These are phyloP conservation scores for Williopsis jadinii DNA, from an alignment of 1,139 yeast species.

Conservation along the genomic window DNA sequence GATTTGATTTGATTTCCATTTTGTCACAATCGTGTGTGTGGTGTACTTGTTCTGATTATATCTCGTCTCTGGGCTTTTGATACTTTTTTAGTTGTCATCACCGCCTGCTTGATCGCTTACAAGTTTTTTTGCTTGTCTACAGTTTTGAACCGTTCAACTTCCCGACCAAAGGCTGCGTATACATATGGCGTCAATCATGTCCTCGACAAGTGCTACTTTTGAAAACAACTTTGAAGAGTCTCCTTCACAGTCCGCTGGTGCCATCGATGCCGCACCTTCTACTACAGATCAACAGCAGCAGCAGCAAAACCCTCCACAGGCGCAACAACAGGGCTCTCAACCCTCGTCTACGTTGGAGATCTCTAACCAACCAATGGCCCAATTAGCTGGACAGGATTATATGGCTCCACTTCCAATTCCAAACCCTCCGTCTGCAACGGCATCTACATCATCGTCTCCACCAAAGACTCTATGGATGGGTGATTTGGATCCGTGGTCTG, in stretches of 20 bases:
- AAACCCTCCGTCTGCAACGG: slow-evolving; percentile 39
- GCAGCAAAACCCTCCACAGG: slow-evolving; percentile 2
- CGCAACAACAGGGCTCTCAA: not conserved
- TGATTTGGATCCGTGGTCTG: slow-evolving; percentile 69
- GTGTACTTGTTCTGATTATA: too few species aligned
- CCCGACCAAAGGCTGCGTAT: too few species aligned
- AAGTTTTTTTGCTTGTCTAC: too few species aligned
- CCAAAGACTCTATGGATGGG: slow-evolving; percentile 75
- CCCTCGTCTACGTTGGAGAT: slow-evolving; percentile 2
- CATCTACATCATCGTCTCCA: slow-evolving; percentile 30
- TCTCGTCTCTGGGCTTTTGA: too few species aligned
- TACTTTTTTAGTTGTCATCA: too few species aligned
- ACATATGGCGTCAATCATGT: too few species aligned
- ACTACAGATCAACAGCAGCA: not conserved
- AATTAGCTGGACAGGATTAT: slow-evolving; percentile 18
- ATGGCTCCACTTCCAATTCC: slow-evolving; percentile 29
- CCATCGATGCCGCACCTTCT: not conserved
- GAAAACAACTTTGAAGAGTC: slow-evolving; percentile 1
- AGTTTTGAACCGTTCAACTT: too few species aligned
- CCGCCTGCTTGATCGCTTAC: too few species aligned
- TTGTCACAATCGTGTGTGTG: too few species aligned
- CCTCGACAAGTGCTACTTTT: too few species aligned
- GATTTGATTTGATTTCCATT: too few species aligned
- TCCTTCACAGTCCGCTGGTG: slow-evolving; percentile 1
- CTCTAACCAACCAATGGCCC: slow-evolving; percentile 16